Base-by-base conservation (phyloP, 1,139 yeast genomes). In the Taiozyma onychis region DNA sequence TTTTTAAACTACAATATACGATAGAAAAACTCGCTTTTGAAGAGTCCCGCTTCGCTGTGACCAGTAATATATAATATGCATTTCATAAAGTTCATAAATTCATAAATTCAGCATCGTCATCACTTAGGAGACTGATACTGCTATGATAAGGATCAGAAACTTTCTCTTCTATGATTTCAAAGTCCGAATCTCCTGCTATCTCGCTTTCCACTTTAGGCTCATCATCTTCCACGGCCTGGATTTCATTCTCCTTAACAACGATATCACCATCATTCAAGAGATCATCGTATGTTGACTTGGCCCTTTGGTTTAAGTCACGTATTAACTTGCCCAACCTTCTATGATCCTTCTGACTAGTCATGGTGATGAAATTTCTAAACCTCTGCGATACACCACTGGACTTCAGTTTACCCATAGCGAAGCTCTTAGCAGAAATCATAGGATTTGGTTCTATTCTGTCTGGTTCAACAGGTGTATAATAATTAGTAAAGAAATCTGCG, bases 51-150 rank as follows among this genome's bases (percentile, higher is more conserved):
- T 18, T 18, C 18, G 18, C 18, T 10, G 10, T 27, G 11, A 30
- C 6, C 14, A 30, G n/a, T 30, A 30, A 13, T 16, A 30, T 30
- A 13, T 13, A 32, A n/a, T n/a, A 37, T 37, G 41, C 24, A 18
- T 37, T 37, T 21, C 24, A 16, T 18, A 16, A 37, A 18, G 14
- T 26, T 28, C 41, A 52, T 44, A 59, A 49, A 37, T 51, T 51
- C 34, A 51, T 54, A 39, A 57, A 58, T 18, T 54, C 58, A 18
- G 55, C 52, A 41, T 59, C 63, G 37, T 58, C 60, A 18, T 58
- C 63, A 42, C 57, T 54, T 9, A 51, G 22, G 1, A 57, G 43
- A 6, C 52, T 43, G 5, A 46, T 44, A 18, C 51, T 50, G 26
- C 49, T 39, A 14, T 41, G 41, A 18, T 37, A 22, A 18, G 41